A percentile compares a stretch with the other conserved stretches of the same genome.
These are phyloP conservation scores for Pyrus bretschneideri DNA, from an alignment of 306 rosid species.

Conservation along the genomic window DNA sequence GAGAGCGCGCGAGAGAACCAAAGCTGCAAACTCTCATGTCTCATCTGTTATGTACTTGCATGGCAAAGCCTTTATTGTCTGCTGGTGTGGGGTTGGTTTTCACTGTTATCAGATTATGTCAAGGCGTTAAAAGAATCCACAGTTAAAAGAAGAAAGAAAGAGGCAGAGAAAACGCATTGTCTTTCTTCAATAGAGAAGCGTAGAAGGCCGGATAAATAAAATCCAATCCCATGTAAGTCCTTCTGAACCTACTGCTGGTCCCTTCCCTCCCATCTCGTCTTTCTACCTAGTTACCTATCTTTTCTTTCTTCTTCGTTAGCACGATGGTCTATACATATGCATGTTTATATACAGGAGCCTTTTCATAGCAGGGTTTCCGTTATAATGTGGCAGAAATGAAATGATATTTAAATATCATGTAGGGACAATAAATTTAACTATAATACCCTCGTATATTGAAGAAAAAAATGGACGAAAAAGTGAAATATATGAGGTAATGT, in stretches of 20 bases:
- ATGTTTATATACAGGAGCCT: not conserved
- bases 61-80: constrained; percentile 20
- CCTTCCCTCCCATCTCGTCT: constrained; percentile 11
- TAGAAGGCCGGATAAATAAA: constrained; percentile 24
- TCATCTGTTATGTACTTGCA: constrained; percentile 42
- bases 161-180: constrained; percentile 20
- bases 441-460: not conserved
- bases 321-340: not conserved
- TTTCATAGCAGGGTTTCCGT: not conserved
- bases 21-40: constrained; percentile 48
- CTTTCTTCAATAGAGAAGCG: constrained; percentile 29
- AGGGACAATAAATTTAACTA: not conserved
- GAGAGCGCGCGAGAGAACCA: constrained; percentile 23
- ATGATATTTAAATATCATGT: not conserved
- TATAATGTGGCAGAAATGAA: not conserved
- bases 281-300: not conserved
- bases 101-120: constrained; percentile 38
- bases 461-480: not conserved
- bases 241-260: constrained; percentile 50
- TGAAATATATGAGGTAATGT: not conserved
- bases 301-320: not conserved
- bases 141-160: not conserved
- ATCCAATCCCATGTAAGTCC: constrained; percentile 36
- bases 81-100: constrained; percentile 22
- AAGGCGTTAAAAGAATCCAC: constrained; percentile 29